phyloP scores from a whole-genome alignment of 176 grass and related monocot genomes.

The Triticum timopheevii region DNA sequence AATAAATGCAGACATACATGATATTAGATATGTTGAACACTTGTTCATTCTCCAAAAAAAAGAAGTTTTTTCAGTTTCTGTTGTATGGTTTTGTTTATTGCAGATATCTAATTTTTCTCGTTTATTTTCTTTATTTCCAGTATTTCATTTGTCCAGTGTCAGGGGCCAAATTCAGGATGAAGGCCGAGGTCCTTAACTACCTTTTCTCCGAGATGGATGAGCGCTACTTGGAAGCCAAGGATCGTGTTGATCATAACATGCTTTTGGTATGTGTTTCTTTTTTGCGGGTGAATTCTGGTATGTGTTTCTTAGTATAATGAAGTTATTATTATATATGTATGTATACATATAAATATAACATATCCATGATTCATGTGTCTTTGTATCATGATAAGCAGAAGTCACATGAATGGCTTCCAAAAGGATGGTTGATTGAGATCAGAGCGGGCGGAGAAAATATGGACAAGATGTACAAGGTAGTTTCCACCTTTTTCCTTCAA shows the following conservation, averaged over 20 bases:
- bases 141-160: conserved; percentile 46
- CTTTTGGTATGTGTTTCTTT: not conserved
- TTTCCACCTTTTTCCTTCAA: not conserved
- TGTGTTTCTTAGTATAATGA: not conserved
- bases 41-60: not conserved
- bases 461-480: conserved; percentile 54
- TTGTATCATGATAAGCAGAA: not conserved
- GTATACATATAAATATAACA: not conserved
- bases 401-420: not conserved
- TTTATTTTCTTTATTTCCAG: not conserved
- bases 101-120: not conserved
- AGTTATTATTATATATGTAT: too few relatives aligned
- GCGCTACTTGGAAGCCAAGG: not conserved
- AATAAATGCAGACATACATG: too few relatives aligned
- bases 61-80: not conserved
- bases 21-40: too few relatives aligned
- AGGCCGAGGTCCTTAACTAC: conserved; percentile 20
- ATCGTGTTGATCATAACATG: not conserved
- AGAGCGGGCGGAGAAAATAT: conserved; percentile 35
- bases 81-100: not conserved
- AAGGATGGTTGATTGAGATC: conserved; percentile 39
- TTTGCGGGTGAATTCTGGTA: not conserved
- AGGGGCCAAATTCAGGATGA: conserved; percentile 20
- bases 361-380: not conserved
- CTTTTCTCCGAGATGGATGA: conserved; percentile 16